Conservation (phyloP, 2,329 filamentous ascomycete genomes). For the Furcasterigmium sp. region DNA sequence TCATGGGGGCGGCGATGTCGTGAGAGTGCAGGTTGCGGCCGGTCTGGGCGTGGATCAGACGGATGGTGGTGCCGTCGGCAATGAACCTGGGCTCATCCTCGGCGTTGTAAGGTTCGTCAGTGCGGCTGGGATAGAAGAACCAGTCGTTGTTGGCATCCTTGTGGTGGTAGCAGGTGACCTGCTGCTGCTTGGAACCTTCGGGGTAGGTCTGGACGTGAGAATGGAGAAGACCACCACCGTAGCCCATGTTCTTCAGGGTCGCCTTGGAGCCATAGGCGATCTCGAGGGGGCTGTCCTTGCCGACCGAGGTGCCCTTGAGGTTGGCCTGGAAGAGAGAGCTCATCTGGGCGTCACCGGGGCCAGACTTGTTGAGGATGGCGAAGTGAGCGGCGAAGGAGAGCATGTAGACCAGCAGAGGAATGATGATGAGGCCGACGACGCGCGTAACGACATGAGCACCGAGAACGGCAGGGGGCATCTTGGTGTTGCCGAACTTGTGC, state of each 20-base stretch:
- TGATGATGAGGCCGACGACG: constrained; percentile 78
- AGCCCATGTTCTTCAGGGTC: constrained; percentile 99
- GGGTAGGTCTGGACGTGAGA: constrained; percentile 96
- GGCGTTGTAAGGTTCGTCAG: constrained; percentile 65
- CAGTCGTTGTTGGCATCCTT: constrained; percentile 99
- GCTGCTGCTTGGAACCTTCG: constrained; percentile 88
- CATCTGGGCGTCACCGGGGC: constrained; percentile 99
- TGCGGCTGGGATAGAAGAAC: constrained; percentile 95
- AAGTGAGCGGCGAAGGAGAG: constrained; percentile 96
- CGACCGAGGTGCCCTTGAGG: constrained; percentile 86
- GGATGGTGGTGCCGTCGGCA: constrained; percentile 71
- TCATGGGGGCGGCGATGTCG: constrained; percentile 79
- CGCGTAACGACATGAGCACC: constrained; percentile 75
- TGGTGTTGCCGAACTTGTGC: constrained; percentile 94
- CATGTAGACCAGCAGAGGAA: constrained; percentile 89
- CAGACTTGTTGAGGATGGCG: constrained; percentile 84
- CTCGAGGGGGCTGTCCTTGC: constrained; percentile 90
- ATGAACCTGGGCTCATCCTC: constrained; percentile 72
- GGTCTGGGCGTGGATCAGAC: constrained; percentile 89
- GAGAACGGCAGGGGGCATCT: constrained; percentile 73
- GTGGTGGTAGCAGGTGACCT: constrained; percentile 98
- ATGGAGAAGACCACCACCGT: constrained; percentile 91
- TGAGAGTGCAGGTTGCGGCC: constrained; percentile 97
- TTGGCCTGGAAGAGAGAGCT: constrained; percentile 99
- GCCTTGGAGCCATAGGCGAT: constrained; percentile 83